Conservation (phyloP, 306 rosid species). For the Myrica gale region DNA sequence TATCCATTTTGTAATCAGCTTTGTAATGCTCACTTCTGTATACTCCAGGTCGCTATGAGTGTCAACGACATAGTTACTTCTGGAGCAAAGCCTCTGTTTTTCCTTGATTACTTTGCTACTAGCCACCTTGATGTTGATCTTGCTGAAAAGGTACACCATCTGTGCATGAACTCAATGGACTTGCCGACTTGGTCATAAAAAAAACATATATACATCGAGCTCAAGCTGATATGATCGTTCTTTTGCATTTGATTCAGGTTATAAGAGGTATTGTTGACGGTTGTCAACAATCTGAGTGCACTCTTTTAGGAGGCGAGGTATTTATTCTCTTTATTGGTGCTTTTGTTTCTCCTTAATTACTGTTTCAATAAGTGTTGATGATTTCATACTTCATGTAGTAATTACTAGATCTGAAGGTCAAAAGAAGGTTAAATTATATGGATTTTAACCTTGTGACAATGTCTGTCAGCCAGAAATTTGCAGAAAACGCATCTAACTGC, state of each 20-base stretch:
- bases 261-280: constrained; percentile 88
- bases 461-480: neutral
- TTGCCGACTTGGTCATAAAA: neutral
- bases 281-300: constrained; percentile 84
- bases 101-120: constrained; percentile 92
- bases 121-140: constrained; percentile 86
- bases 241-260: constrained; percentile 45
- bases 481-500: neutral
- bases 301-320: constrained; percentile 97
- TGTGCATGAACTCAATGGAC: constrained; percentile 8
- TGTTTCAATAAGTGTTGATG: neutral
- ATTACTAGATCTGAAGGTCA: neutral
- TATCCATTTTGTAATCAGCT: neutral
- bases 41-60: constrained; percentile 91
- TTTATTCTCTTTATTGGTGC: neutral
- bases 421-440: neutral
- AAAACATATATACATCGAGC: neutral
- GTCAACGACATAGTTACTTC: constrained; percentile 92
- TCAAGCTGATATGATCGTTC: constrained; percentile 3
- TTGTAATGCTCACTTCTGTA: neutral
- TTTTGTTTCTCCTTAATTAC: neutral
- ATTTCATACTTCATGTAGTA: neutral
- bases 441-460: neutral
- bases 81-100: constrained; percentile 90
- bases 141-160: constrained; percentile 68